phyloP scores from a whole-genome alignment of 192 early-diverging fungal genomes.

The Coemansia sp. region DNA sequence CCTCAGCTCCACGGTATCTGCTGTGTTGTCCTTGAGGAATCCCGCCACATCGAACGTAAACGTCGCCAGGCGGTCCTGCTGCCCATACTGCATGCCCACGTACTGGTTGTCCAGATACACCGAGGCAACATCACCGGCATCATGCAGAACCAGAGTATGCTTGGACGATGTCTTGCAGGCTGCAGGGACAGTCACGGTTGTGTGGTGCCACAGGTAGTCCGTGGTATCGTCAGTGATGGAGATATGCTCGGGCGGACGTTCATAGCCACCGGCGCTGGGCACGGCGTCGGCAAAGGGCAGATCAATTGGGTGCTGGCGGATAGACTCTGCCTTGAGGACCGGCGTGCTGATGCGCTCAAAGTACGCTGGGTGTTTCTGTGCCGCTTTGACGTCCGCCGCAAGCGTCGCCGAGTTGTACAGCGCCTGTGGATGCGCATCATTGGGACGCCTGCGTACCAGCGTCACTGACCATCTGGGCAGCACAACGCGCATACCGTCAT shows the following conservation, averaged over 20 bases:
- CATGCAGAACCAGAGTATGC: constrained; percentile 17
- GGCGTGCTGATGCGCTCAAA: constrained; percentile 14
- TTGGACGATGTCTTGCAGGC: neutral
- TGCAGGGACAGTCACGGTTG: constrained; percentile 15
- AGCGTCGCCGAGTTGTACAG: constrained; percentile 34
- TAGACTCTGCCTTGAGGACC: constrained; percentile 1
- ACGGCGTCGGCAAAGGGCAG: constrained; percentile 4
- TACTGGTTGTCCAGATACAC: constrained; percentile 28
- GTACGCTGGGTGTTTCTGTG: constrained; percentile 14
- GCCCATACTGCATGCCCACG: constrained; percentile 23
- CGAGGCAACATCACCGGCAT: constrained; percentile 42
- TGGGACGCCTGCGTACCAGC: constrained; percentile 7
- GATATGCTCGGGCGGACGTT: constrained; percentile 39
- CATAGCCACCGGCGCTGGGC: neutral
- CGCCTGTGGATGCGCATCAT: neutral
- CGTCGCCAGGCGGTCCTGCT: constrained; percentile 26
- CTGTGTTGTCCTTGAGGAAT: neutral
- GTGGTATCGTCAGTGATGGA: constrained; percentile 38
- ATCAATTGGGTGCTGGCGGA: constrained; percentile 12
- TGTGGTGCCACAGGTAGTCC: constrained; percentile 54
- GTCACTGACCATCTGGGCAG: constrained; percentile 48
- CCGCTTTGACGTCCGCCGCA: constrained; percentile 9
- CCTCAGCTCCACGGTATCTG: constrained; percentile 8
- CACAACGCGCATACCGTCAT: constrained; percentile 9
- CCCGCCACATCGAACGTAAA: constrained; percentile 20